Evolutionary conservation across 306 rosid species (phyloP).

Genomic region (Aeschynomene evenia): DNA sequence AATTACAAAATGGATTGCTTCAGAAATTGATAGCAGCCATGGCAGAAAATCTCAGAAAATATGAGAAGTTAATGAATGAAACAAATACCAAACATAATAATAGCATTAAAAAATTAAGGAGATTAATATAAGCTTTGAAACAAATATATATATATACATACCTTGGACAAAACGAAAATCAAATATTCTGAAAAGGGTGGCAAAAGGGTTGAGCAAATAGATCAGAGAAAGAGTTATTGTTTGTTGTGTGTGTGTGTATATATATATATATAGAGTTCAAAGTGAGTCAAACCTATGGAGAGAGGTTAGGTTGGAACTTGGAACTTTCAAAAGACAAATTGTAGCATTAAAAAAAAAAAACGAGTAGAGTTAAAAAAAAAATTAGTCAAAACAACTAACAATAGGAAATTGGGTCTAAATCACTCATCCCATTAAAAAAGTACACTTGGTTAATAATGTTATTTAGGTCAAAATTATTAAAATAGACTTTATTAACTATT

Average conservation of each 20-base stretch:
- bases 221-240: neutral
- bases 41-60: conserved; percentile 12
- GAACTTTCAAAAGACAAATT: conserved; percentile 27
- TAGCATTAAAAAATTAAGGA: neutral
- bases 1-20: neutral
- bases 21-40: neutral
- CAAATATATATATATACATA: conserved; percentile 10
- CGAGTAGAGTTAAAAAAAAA: too few species aligned
- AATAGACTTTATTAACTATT: too few species aligned
- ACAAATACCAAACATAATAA: neutral
- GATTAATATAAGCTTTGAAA: neutral
- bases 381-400: too few species aligned
- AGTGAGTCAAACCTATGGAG: conserved; percentile 20
- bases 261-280: neutral
- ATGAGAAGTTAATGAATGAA: conserved; percentile 22
- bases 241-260: conserved; percentile 21
- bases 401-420: too few species aligned
- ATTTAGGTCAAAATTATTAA: too few species aligned
- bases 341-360: neutral
- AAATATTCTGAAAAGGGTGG: neutral
- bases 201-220: conserved; percentile 13
- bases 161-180: conserved; percentile 31
- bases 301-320: neutral
- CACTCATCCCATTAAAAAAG: too few species aligned
- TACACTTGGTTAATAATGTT: too few species aligned